Percentiles rank a stretch among this genome's conserved stretches.
Conservation (phyloP, 805 yeast species). For the Vanderwaltozyma verrucispora region DNA sequence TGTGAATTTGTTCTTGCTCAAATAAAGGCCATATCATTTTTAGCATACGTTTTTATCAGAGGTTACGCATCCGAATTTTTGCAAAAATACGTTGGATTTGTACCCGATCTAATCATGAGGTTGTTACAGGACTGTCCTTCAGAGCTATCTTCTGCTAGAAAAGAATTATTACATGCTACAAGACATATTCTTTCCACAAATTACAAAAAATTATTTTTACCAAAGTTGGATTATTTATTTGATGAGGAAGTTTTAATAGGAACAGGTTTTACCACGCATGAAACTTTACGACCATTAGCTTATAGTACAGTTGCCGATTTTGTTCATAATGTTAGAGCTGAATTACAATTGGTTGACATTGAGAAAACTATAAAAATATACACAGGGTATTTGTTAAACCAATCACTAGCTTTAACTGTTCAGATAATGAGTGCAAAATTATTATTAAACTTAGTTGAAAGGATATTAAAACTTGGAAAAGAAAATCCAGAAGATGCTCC, state of each 20-base stretch:
- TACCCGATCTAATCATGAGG: conserved; percentile 82
- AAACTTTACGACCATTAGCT: conserved; percentile 84
- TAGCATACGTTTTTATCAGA: conserved; percentile 85
- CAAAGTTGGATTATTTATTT: conserved; percentile 75
- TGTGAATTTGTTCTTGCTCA: conserved; percentile 88
- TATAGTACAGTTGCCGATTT: conserved; percentile 94
- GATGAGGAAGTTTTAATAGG: conserved; percentile 86
- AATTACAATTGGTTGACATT: conserved; percentile 70
- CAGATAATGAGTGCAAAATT: conserved; percentile 96
- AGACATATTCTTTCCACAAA: conserved; percentile 91
- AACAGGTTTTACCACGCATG: conserved; percentile 83
- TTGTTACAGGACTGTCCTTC: conserved; percentile 92
- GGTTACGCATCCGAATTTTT: conserved; percentile 64
- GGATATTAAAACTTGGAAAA: conserved; percentile 58
- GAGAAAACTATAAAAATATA: conserved; percentile 81
- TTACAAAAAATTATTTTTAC: conserved; percentile 68
- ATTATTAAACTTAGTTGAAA: conserved; percentile 75
- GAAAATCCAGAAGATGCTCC: conserved; percentile 64
- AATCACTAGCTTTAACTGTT: conserved; percentile 72
- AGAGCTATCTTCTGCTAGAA: conserved; percentile 81
- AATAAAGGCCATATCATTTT: conserved; percentile 89
- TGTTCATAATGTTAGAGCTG: conserved; percentile 82
- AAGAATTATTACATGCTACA: conserved; percentile 87
- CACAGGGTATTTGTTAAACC: conserved; percentile 71
- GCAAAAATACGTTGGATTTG: conserved; percentile 43